Percentiles rank a stretch among this genome's conserved stretches.
Evolutionary conservation across 768 basidiomycete genomes (phyloP).

Genomic region (Suillus fuscotomentosus): DNA sequence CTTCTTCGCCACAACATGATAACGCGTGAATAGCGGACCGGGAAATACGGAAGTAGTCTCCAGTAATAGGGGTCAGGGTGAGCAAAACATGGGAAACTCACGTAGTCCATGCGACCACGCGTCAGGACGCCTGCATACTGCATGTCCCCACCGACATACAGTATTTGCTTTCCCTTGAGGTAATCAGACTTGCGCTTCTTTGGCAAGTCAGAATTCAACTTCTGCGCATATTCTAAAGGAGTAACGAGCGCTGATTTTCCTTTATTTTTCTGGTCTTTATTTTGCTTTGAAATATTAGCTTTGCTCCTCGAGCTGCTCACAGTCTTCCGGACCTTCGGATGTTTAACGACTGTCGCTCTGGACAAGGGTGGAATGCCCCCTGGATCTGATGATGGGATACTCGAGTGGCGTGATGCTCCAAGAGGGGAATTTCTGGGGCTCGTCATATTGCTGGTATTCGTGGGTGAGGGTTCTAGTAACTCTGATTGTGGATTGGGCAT

Average conservation of each 20-base stretch:
- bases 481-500: neutral
- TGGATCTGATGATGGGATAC: neutral
- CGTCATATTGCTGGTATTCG: constrained; percentile 19
- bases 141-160: constrained; percentile 61
- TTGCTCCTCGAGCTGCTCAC: constrained; percentile 20
- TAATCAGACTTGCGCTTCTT: constrained; percentile 28
- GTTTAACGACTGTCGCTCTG: neutral
- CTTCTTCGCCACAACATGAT: neutral
- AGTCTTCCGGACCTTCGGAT: constrained; percentile 17
- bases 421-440: constrained; percentile 14
- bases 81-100: constrained; percentile 34
- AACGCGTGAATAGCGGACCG: neutral
- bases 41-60: neutral
- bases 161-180: constrained; percentile 54
- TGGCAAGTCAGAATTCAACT: constrained; percentile 25
- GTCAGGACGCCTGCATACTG: constrained; percentile 49
- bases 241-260: constrained; percentile 42
- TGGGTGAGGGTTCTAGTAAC: neutral
- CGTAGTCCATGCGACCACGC: constrained; percentile 57
- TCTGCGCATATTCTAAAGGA: constrained; percentile 54
- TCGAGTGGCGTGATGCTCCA: neutral
- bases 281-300: constrained; percentile 5
- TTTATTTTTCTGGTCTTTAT: constrained; percentile 32
- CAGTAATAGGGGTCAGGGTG: constrained; percentile 2
- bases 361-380: constrained; percentile 2